Conservation (phyloP, 345 rosid genomes). For the Eucalyptus brandiana region DNA sequence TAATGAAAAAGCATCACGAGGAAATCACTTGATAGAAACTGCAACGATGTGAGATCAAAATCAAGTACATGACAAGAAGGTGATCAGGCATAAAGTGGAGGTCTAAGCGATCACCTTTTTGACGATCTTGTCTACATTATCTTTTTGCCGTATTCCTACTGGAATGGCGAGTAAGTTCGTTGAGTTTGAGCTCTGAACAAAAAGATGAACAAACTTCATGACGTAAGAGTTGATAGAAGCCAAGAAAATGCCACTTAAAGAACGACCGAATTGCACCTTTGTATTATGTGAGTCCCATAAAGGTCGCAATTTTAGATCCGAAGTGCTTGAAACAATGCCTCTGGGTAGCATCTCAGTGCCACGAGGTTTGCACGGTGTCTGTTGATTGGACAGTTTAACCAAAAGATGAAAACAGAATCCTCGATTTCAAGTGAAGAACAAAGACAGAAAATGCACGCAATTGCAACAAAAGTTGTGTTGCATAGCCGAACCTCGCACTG, state of each 20-base stretch:
- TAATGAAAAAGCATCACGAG: constrained; percentile 75
- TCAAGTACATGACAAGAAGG: not conserved
- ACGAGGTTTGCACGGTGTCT: constrained; percentile 22
- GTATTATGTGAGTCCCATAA: constrained; percentile 32
- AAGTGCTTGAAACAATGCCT: constrained; percentile 53
- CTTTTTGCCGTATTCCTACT: constrained; percentile 58
- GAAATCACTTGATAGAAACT: constrained; percentile 54
- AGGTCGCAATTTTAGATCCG: constrained; percentile 62
- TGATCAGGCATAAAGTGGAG: not conserved
- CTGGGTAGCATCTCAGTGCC: constrained; percentile 47
- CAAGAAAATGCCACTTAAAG: not conserved
- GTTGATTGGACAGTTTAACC: not conserved
- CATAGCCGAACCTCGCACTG: not conserved
- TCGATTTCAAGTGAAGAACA: not conserved
- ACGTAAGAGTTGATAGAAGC: not conserved
- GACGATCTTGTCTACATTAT: constrained; percentile 54
- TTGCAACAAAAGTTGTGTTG: not conserved
- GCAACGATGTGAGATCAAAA: not conserved
- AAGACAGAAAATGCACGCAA: not conserved
- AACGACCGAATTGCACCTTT: constrained; percentile 10
- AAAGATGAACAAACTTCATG: not conserved
- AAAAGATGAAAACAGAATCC: not conserved
- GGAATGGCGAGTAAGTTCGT: constrained; percentile 63
- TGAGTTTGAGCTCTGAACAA: constrained; percentile 27
- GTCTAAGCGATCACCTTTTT: constrained; percentile 32